Percentiles rank a stretch among this genome's conserved stretches.
These are phyloP conservation scores for Apiotrichum akiyoshidainum DNA, from an alignment of 1,284 basidiomycete genomes.

Conservation along the genomic window DNA sequence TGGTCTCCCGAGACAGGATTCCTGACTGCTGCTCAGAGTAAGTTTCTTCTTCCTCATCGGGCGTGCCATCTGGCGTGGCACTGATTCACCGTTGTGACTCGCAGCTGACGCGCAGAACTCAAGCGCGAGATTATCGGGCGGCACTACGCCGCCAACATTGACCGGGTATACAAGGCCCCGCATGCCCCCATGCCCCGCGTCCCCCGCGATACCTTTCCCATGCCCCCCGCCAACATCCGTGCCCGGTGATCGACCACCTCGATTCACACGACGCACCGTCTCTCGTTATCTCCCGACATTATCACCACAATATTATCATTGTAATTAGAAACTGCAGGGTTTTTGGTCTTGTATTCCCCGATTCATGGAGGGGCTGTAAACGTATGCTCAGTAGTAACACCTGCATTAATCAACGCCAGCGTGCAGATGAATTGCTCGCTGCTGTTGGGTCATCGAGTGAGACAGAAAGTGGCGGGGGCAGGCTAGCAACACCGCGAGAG, in stretches of 20 bases:
- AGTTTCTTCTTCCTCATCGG: conserved; percentile 23
- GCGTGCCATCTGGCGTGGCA: not conserved
- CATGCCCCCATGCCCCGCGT: not conserved
- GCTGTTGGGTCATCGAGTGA: too few relatives aligned
- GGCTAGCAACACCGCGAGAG: too few relatives aligned
- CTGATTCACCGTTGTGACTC: too few relatives aligned
- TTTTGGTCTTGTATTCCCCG: too few relatives aligned
- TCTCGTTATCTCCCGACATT: too few relatives aligned
- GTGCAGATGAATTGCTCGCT: too few relatives aligned
- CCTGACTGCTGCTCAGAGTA: conserved; percentile 79
- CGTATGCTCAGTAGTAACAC: too few relatives aligned
- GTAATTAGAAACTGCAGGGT: too few relatives aligned
- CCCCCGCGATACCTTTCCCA: not conserved
- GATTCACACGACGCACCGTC: not conserved
- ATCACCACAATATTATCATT: too few relatives aligned
- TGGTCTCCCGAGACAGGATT: conserved; percentile 87
- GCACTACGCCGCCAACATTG: conserved; percentile 64
- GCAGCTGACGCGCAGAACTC: conserved; percentile 55
- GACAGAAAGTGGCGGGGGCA: too few relatives aligned
- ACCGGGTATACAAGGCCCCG: conserved; percentile 52
- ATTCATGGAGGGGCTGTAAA: too few relatives aligned
- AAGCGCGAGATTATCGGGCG: conserved; percentile 71
- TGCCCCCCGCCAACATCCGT: not conserved
- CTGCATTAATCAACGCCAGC: too few relatives aligned
- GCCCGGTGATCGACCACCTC: not conserved